A percentile compares a stretch with the other conserved stretches of the same genome.
Conservation (phyloP, 805 yeast genomes). For the Suhomyces xylopsoci region DNA sequence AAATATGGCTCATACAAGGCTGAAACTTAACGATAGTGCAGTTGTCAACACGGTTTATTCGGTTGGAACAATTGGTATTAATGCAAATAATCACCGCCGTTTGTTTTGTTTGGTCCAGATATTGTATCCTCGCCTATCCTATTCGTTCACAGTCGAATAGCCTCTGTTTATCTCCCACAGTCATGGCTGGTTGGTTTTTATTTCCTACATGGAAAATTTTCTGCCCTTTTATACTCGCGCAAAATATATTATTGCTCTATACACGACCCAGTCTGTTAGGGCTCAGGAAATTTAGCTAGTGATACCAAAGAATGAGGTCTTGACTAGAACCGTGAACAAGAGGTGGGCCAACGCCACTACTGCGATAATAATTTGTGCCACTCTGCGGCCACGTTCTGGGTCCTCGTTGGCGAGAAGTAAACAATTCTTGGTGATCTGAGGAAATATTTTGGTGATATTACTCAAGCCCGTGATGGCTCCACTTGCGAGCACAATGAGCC, state of each 20-base stretch:
- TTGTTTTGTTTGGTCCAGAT: background rate
- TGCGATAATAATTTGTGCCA: slow-evolving; percentile 33
- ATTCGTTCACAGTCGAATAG: slow-evolving; percentile 9
- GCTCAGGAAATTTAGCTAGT: slow-evolving; percentile 3
- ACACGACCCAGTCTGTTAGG: slow-evolving; percentile 10
- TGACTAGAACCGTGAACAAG: slow-evolving; percentile 61
- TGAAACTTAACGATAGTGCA: slow-evolving; percentile 57
- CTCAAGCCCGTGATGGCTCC: slow-evolving; percentile 59
- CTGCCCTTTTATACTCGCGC: slow-evolving; percentile 3
- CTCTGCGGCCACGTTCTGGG: slow-evolving; percentile 32
- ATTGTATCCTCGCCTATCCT: background rate
- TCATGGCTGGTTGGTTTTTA: slow-evolving; percentile 2
- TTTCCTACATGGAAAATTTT: slow-evolving; percentile 3
- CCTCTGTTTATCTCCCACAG: slow-evolving; percentile 5
- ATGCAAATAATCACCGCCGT: slow-evolving; percentile 48
- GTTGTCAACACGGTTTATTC: slow-evolving; percentile 53
- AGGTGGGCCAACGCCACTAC: slow-evolving; percentile 49
- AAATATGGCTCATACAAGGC: slow-evolving; percentile 54
- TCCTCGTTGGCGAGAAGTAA: slow-evolving; percentile 25
- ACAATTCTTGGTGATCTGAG: slow-evolving; percentile 34
- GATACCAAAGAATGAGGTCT: slow-evolving; percentile 59
- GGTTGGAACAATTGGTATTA: slow-evolving; percentile 60
- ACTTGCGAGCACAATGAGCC: slow-evolving; percentile 61
- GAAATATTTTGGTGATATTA: slow-evolving; percentile 46
- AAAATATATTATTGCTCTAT: background rate